Conservation (phyloP, 352 stramenopile species). For the Phytophthora crassamura region DNA sequence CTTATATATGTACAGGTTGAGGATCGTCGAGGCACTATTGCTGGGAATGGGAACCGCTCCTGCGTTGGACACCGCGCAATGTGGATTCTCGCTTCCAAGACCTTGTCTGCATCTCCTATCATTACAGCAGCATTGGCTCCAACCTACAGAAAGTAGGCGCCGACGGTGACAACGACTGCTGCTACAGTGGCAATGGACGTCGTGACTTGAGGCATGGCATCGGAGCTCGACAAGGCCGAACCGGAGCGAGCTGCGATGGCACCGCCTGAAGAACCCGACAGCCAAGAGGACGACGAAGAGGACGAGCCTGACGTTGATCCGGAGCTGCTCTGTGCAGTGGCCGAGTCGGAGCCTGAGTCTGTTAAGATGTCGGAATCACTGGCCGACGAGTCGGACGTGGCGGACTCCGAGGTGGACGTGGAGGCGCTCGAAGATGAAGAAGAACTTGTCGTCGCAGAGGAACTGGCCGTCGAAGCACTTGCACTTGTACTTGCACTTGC, state of each 20-base stretch:
- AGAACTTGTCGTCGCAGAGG: not conserved
- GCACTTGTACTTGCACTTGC: not conserved
- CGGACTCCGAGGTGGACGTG: conserved; percentile 2
- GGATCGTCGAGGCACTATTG: no score
- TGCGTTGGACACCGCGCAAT: no score
- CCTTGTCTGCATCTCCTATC: no score
- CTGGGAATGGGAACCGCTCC: no score
- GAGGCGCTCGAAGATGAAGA: conserved; percentile 13
- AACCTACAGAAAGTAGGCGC: conserved; percentile 36
- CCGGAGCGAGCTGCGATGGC: conserved; percentile 12
- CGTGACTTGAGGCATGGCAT: conserved; percentile 20
- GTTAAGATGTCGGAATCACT: not conserved
- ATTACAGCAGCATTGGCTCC: not conserved
- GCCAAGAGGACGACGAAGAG: not conserved
- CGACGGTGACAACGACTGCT: conserved; percentile 22
- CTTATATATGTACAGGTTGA: no score
- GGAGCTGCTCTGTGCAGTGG: conserved; percentile 30
- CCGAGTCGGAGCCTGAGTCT: conserved; percentile 4
- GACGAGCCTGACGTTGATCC: not conserved
- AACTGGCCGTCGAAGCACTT: no score
- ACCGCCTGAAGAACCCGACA: not conserved
- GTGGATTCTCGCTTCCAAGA: no score
- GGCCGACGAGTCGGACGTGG: conserved; percentile 16
- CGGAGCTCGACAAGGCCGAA: conserved; percentile 5
- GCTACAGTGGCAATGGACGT: conserved; percentile 19